Evolutionary conservation across 371 early-diverging fungal species (phyloP).

Genomic region (Syncephalastrum sp.): DNA sequence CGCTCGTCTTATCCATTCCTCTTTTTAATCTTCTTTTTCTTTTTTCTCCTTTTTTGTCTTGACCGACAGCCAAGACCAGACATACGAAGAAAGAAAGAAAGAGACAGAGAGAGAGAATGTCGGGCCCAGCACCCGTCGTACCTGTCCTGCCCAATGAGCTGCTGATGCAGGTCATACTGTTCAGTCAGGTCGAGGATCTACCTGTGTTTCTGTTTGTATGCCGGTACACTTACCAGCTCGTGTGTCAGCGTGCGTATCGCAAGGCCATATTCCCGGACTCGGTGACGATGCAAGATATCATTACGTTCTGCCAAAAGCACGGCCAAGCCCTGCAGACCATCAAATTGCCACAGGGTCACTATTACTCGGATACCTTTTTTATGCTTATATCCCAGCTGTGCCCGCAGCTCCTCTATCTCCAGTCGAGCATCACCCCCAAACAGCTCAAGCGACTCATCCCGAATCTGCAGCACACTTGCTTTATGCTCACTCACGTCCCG

Average conservation of each 20-base stretch:
- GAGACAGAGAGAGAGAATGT: no score
- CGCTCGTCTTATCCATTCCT: no score
- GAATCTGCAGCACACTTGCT: conserved; percentile 14
- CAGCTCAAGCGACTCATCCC: conserved; percentile 16
- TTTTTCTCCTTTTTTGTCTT: no score
- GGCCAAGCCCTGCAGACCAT: conserved; percentile 34
- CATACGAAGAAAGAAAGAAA: no score
- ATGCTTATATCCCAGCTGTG: conserved; percentile 22
- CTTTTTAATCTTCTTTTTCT: no score
- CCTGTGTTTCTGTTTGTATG: conserved; percentile 24
- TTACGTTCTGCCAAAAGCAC: conserved; percentile 34
- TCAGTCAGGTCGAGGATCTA: conserved; percentile 6
- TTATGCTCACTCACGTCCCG: conserved; percentile 39
- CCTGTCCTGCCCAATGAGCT: conserved; percentile 29
- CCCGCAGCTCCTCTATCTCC: conserved; percentile 33
- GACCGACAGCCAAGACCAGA: no score
- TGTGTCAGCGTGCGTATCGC: conserved; percentile 31
- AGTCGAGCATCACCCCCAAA: conserved; percentile 28
- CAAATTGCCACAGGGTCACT: conserved; percentile 32
- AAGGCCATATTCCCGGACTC: conserved; percentile 44
- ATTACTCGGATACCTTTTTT: conserved; percentile 28
- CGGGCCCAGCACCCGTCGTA: no score
- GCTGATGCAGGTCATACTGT: conserved; percentile 20
- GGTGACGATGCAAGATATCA: conserved; percentile 18
- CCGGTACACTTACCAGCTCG: conserved; percentile 30